Evolutionary conservation across 768 basidiomycete species (phyloP).

Genomic region (Suillus cothurnatus): DNA sequence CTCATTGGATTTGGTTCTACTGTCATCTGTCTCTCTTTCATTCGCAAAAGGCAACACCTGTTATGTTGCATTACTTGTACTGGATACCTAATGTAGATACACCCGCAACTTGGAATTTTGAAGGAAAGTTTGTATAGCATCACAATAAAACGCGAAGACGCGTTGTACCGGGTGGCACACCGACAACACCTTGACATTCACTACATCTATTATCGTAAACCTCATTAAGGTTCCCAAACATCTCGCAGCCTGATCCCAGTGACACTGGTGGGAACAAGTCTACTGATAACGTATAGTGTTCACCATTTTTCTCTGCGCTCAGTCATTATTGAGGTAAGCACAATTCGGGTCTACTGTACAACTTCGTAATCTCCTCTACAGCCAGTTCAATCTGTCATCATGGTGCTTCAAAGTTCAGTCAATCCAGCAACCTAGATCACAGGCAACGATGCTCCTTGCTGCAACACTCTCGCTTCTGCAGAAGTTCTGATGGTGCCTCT

Average conservation of each 20-base stretch:
- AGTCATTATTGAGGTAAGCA: not conserved
- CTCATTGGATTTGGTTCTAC: not conserved
- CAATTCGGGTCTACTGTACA: not conserved
- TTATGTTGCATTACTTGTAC: not conserved
- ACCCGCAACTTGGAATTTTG: not conserved
- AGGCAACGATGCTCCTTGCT: not conserved
- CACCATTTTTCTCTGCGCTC: too few relatives aligned
- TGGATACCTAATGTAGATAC: not conserved
- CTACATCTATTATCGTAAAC: not conserved
- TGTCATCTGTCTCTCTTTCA: not conserved
- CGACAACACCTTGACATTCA: not conserved
- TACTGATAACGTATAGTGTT: not conserved
- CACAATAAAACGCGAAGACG: not conserved
- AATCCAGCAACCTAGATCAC: not conserved
- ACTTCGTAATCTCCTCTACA: not conserved
- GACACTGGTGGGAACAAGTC: not conserved
- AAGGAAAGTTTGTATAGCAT: not conserved
- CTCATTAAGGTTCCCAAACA: not conserved
- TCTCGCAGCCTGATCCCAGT: not conserved
- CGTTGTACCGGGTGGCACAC: not conserved
- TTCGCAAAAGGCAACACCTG: not conserved
- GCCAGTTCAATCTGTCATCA: not conserved
- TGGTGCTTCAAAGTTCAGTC: not conserved
- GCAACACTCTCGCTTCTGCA: not conserved
- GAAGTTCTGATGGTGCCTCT: not conserved